Evolutionary conservation across 1,284 basidiomycete species (phyloP).

Genomic region (Macrocybe sp.): DNA sequence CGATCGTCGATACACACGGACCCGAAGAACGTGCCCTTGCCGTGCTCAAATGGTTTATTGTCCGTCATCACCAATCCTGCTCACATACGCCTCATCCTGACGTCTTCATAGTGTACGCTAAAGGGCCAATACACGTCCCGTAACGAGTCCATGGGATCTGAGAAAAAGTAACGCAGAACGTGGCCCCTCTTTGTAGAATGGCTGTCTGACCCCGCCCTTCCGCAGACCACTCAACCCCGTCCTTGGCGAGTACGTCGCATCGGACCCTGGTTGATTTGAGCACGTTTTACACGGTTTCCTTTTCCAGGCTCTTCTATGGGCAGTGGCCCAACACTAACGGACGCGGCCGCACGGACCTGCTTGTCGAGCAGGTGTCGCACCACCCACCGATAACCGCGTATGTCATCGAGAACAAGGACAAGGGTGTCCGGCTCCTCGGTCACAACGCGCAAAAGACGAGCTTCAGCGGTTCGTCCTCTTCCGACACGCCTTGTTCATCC

Average conservation of each 20-base stretch:
- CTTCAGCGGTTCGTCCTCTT: slow-evolving; percentile 57
- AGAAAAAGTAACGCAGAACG: slow-evolving; percentile 76
- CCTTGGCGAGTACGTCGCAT: slow-evolving; percentile 77
- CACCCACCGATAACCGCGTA: slow-evolving; percentile 89
- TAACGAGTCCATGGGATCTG: slow-evolving; percentile 91
- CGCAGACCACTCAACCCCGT: slow-evolving; percentile 89
- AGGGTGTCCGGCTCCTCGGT: slow-evolving; percentile 79
- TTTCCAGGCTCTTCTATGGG: slow-evolving; percentile 80
- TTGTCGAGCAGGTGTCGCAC: slow-evolving; percentile 97
- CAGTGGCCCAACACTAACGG: slow-evolving; percentile 79
- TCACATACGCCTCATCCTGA: not conserved
- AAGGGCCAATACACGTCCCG: slow-evolving; percentile 94
- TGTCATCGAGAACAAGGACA: slow-evolving; percentile 79
- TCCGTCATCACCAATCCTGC: slow-evolving; percentile 29
- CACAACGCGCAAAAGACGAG: slow-evolving; percentile 97
- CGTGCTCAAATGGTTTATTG: slow-evolving; percentile 90
- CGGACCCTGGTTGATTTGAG: not conserved
- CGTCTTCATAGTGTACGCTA: slow-evolving; percentile 62
- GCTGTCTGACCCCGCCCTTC: slow-evolving; percentile 9
- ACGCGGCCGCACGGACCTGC: slow-evolving; percentile 81
- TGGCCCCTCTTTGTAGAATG: slow-evolving; percentile 6
- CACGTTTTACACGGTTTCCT: slow-evolving; percentile 1
- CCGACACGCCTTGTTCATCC: not conserved
- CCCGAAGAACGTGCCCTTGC: slow-evolving; percentile 70
- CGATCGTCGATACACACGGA: slow-evolving; percentile 72